Base-by-base conservation (phyloP, 2,329 filamentous ascomycete species). In the Talaromyces sp. region DNA sequence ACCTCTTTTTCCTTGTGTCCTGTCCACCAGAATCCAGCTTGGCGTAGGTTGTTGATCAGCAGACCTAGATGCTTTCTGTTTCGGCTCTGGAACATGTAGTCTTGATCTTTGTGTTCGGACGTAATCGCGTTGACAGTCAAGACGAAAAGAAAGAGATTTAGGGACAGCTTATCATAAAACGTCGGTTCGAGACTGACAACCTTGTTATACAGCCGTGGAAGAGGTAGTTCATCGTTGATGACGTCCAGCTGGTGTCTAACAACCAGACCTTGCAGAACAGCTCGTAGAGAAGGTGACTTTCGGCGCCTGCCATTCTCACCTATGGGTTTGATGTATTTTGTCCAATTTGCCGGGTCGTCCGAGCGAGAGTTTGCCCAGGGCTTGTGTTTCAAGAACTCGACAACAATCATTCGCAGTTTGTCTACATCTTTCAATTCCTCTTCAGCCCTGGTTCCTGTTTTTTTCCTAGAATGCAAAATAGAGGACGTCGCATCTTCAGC, bases 121-220 rank as follows among this genome's bases (percentile, higher is more conserved):
- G 93, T 93, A 0, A 98, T 87, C 0, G 92, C 87, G 70, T 98
- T 98, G 66, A 91, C 88, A 1, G 90, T 88, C 54, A 97, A 85
- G 70, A 91, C 87, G 75, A 95, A 89, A 0, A 91, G 85, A 70
- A 97, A 97, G 0, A 96, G 76, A 66, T 96, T 96, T 28, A 93
- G 81, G 0, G 88, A 91, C 10, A 96, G 74, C 69, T 88, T 91
- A 73, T 97, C 93, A 70, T 93, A 92, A 68, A 88, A 91, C 0
- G 88, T 93, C 0, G 92, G 92, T 64, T 95, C 85, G 1, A 97
- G 80, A 59, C 88, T 82, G 0, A 95, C 83, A 1, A 90, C 79
- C 54, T 84, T 86, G 69, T 96, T 90, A 47, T 86, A 77, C 3
- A 97, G 83, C 0, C 85, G 82, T 0, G 93, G 93, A 10, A 97